Evolutionary conservation across 441 rosid genomes (phyloP), one percentile per base, ranked within the genome.

Genomic region (Francoa sonchifolia): DNA sequence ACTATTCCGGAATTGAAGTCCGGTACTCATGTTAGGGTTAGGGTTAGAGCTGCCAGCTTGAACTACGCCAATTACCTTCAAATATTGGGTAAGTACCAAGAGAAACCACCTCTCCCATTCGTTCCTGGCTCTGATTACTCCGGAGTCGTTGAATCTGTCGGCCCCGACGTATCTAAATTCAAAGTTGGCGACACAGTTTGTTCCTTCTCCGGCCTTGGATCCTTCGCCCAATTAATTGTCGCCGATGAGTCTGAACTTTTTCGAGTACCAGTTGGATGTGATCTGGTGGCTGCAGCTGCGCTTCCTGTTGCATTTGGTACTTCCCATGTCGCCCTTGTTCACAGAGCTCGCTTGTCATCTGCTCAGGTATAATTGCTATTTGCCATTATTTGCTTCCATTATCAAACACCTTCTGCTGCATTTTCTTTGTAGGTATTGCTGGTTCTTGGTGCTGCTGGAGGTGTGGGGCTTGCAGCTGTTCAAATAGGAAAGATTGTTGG

Each of bases 401-500:
- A n/a, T n/a, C n/a, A n/a, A n/a, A n/a, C n/a, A n/a, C n/a, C n/a
- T n/a, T n/a, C n/a, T n/a, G n/a, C n/a, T n/a, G n/a, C 5, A 33
- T 33, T 16, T 10, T 33, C 5, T 33, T 33, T 16, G 31, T 50
- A 89, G 96, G 96, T 85, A 14, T 61, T 90, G 57, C 44, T 90
- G 58, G 93, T 90, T 65, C 74, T 90, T 37, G 95, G 99, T n/a
- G 99, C 99, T 1, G 96, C 93, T 39, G 95, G 99, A 52, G 99
- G 96, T 10, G 99, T 90, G 48, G 99, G 99, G 9, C 65, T 80
- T 51, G 77, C 96, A 23, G 96, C 96, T 33, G 80, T 82, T 3
- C 96, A 90, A 64, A 86, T 90, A 22, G 98, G 85, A 55, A 90
- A 90, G 66, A 75, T 67, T 53, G 55, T 69, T 50, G 85, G 93